These are phyloP conservation scores for Aspergillus chevalieri DNA, from an alignment of 2,329 filamentous ascomycete species.

Conservation along the genomic window DNA sequence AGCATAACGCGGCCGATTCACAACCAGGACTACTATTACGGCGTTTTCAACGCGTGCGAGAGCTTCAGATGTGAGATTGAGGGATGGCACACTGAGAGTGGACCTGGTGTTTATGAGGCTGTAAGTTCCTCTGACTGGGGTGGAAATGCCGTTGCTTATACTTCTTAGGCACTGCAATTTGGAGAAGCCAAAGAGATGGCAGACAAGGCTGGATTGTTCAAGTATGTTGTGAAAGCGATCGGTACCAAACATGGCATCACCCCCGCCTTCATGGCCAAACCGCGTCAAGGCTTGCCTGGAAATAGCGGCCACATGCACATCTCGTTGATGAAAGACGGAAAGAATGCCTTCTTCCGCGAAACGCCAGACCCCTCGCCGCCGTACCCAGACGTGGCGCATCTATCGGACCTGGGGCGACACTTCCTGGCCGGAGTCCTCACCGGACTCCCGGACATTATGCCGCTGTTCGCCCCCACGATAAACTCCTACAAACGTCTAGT, in stretches of 20 bases:
- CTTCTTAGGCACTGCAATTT: slow-evolving; percentile 66
- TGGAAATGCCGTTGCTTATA: slow-evolving; percentile 10
- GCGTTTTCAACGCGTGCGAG: slow-evolving; percentile 72
- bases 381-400: slow-evolving; percentile 67
- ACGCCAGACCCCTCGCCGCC: slow-evolving; percentile 63
- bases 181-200: slow-evolving; percentile 84
- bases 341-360: slow-evolving; percentile 76
- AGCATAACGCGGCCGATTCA: slow-evolving; percentile 79
- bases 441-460: slow-evolving; percentile 92
- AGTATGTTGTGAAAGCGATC: slow-evolving; percentile 80
- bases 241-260: slow-evolving; percentile 84
- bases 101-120: slow-evolving; percentile 91
- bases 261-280: slow-evolving; percentile 98
- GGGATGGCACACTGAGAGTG: slow-evolving; percentile 93
- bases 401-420: slow-evolving; percentile 84
- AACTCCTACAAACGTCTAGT: slow-evolving; percentile 98
- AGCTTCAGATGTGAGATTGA: slow-evolving; percentile 77
- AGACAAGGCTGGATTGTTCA: slow-evolving; percentile 86
- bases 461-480: slow-evolving; percentile 83
- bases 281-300: slow-evolving; percentile 79
- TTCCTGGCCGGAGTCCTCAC: slow-evolving; percentile 88
- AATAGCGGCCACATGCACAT: slow-evolving; percentile 96
- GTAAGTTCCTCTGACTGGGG: slow-evolving; percentile 38
- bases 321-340: slow-evolving; percentile 73
- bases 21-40: slow-evolving; percentile 89